These are phyloP conservation scores for Fusarium caatingaense DNA, from an alignment of 2,329 filamentous ascomycete species.

Conservation along the genomic window DNA sequence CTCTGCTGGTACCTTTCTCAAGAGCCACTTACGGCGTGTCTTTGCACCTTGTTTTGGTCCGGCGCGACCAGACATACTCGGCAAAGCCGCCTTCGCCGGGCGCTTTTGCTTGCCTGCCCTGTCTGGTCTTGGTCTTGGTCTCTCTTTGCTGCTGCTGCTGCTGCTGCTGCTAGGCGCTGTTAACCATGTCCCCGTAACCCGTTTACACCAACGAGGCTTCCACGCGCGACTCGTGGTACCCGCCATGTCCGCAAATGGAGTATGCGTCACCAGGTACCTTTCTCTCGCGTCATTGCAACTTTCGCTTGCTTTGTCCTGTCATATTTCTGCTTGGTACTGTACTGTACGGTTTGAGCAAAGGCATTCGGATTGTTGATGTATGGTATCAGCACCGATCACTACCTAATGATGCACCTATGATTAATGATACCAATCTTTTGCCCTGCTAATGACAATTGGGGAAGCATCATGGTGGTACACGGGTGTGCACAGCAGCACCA, in stretches of 20 bases:
- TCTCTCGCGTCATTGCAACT: slow-evolving; percentile 15
- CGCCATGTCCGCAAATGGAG: slow-evolving; percentile 42
- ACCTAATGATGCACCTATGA: slow-evolving; percentile 39
- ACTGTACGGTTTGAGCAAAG: slow-evolving; percentile 5
- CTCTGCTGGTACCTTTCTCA: slow-evolving; percentile 48
- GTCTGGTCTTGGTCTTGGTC: slow-evolving; percentile 6
- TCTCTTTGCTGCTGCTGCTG: background rate
- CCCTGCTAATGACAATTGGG: slow-evolving; percentile 22
- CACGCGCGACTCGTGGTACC: slow-evolving; percentile 42
- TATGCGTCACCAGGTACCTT: slow-evolving; percentile 43
- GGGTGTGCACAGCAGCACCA: slow-evolving; percentile 28
- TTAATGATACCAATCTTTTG: slow-evolving; percentile 12
- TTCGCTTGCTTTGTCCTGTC: slow-evolving; percentile 17
- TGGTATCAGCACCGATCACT: slow-evolving; percentile 11
- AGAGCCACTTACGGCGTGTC: slow-evolving; percentile 45
- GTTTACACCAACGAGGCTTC: slow-evolving; percentile 26
- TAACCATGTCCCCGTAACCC: slow-evolving; percentile 12
- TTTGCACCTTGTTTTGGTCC: slow-evolving; percentile 45
- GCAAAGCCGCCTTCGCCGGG: slow-evolving; percentile 39
- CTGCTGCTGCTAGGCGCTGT: slow-evolving; percentile 7
- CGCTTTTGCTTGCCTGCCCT: slow-evolving; percentile 38
- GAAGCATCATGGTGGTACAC: slow-evolving; percentile 33
- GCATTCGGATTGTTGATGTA: slow-evolving; percentile 5
- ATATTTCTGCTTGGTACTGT: slow-evolving; percentile 6
- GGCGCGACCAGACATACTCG: slow-evolving; percentile 44